These are phyloP conservation scores for Lasiodiplodia hormozganensis DNA, from an alignment of 2,329 filamentous ascomycete genomes.

Conservation along the genomic window DNA sequence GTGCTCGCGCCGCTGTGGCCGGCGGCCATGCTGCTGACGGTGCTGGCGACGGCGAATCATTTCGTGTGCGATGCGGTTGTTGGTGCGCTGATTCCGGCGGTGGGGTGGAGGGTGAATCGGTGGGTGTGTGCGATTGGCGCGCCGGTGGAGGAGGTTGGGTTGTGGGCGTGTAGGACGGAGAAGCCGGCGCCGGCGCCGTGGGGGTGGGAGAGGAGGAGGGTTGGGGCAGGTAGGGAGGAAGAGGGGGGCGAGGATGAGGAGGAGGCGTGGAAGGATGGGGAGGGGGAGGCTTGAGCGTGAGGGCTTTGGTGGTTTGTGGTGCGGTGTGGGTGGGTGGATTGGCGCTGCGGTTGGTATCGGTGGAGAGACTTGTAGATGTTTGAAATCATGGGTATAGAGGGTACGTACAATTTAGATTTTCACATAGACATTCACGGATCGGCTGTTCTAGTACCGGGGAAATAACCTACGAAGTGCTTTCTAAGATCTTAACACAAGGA, in stretches of 20 bases:
- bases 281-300: neutral
- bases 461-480: too few species aligned
- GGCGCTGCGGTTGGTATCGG: too few species aligned
- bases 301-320: neutral
- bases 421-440: too few species aligned
- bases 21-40: conserved; percentile 51
- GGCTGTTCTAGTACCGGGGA: too few species aligned
- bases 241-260: too few species aligned
- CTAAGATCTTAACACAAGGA: too few species aligned
- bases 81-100: conserved; percentile 43
- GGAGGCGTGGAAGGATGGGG: neutral
- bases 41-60: conserved; percentile 52
- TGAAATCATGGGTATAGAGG: too few species aligned
- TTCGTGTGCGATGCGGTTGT: conserved; percentile 48
- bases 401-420: too few species aligned
- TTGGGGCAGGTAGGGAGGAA: too few species aligned
- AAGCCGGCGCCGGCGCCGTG: conserved; percentile 32
- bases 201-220: neutral
- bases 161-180: conserved; percentile 34
- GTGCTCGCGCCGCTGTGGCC: conserved; percentile 53
- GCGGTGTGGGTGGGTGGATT: neutral
- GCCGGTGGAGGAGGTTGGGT: conserved; percentile 32
- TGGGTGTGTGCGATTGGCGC: conserved; percentile 12
- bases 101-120: conserved; percentile 44
- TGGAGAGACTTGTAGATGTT: too few species aligned